Evolutionary conservation across 1,284 basidiomycete species (phyloP).

Genomic region (Psilocybe mexicana): DNA sequence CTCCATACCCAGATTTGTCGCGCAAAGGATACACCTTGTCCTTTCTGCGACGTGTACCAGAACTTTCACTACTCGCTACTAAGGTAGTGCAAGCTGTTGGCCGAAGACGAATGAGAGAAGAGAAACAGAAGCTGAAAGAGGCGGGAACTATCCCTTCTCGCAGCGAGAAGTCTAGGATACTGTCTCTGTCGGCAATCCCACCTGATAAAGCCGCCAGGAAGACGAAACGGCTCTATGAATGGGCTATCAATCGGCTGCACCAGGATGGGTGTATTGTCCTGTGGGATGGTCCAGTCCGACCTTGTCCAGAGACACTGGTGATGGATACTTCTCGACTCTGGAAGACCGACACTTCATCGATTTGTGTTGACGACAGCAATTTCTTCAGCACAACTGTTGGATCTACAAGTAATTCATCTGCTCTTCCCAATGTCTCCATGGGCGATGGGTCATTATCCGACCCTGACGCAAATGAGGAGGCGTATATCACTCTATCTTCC

Average conservation of each 20-base stretch:
- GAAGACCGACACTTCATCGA: constrained; percentile 36
- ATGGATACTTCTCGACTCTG: constrained; percentile 38
- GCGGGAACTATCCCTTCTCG: constrained; percentile 12
- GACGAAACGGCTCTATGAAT: constrained; percentile 64
- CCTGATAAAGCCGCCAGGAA: constrained; percentile 37
- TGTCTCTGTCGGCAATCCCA: constrained; percentile 17
- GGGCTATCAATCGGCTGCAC: constrained; percentile 60
- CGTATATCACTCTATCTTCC: constrained; percentile 62
- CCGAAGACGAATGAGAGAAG: constrained; percentile 48
- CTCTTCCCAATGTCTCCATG: constrained; percentile 28
- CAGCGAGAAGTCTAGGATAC: constrained; percentile 14
- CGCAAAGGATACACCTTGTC: constrained; percentile 64
- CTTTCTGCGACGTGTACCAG: constrained; percentile 72
- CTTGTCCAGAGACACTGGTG: constrained; percentile 18
- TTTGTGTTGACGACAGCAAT: constrained; percentile 27
- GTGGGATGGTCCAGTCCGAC: constrained; percentile 58
- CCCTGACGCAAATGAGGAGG: constrained; percentile 55
- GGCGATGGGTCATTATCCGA: constrained; percentile 57
- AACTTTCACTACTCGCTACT: constrained; percentile 59
- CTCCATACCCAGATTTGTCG: constrained; percentile 9
- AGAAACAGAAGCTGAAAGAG: constrained; percentile 38
- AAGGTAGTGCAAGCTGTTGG: constrained; percentile 61
- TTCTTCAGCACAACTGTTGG: constrained; percentile 26
- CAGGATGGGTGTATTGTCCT: constrained; percentile 68
- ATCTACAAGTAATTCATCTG: constrained; percentile 2